Base-by-base conservation (phyloP, 441 rosid species). In the Omphalea diandra region DNA sequence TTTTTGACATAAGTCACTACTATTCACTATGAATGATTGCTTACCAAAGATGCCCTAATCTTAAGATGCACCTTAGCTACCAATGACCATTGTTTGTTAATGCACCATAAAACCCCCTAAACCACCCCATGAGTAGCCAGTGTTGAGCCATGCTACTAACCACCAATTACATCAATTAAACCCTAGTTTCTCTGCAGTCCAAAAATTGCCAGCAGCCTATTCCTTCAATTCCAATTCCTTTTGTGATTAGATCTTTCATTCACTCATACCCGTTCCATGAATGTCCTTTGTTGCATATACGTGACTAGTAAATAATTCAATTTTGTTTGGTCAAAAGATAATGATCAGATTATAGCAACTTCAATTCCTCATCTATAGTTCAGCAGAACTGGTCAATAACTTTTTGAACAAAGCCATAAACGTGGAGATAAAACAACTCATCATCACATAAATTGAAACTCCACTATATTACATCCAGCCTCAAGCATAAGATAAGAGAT, bases 401-500 rank as follows among this genome's bases (percentile, higher is more conserved):
- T 53, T 32, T 27, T 56, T 9, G 20, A 61, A 12, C 59, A 64
- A 61, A 59, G 14, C 62, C 64, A 59, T 31, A 65, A 46, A 38
- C 36, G 38, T 15, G 7, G 35, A 44, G 53, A 66, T 53, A 12
- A 56, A 75, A 54, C 29, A 33, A 53, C 22, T 71, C 70, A 59
- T 47, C 17, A 22, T 67, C 40, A 38, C 41, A 57, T 27, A 44
- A 32, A 38, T 56, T 75, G 7, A 68, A 67, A 52, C 18, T 20
- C 8, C 38, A n/a, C 3, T 40, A 3, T 26, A 22, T 71, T 71
- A 71, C 46, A 5, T 75, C 46, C 85, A 87, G 90, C 43, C 76
- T 83, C 71, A 87, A 73, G 80, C 75, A 73, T n/a, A 83, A 74
- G 76, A 78, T 85, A 38, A 72, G 77, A 17, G 71, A 67, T 59